phyloP scores from a whole-genome alignment of 305 asterid genomes.

The Petunia hybrid region DNA sequence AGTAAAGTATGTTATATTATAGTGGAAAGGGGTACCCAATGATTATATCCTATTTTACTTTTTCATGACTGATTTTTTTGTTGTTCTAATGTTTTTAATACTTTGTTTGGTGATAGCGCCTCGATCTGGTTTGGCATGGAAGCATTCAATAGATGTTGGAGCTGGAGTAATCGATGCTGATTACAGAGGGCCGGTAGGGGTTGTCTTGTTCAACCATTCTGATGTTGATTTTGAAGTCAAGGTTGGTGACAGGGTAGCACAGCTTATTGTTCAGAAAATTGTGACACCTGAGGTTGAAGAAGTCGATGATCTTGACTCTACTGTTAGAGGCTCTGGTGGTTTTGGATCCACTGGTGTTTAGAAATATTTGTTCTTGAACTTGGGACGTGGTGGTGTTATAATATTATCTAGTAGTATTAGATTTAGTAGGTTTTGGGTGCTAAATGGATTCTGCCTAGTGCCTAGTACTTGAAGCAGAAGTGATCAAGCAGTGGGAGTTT shows the following conservation, averaged over 20 bases:
- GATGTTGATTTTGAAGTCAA: slow-evolving; percentile 66
- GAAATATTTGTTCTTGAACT: neutral
- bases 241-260: slow-evolving; percentile 69
- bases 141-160: slow-evolving; percentile 70
- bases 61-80: neutral
- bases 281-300: slow-evolving; percentile 60
- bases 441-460: neutral
- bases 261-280: slow-evolving; percentile 61
- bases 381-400: neutral
- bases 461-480: neutral
- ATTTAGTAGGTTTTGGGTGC: neutral
- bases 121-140: slow-evolving; percentile 74
- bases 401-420: neutral
- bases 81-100: neutral
- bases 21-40: too few species aligned
- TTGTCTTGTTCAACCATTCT: slow-evolving; percentile 68
- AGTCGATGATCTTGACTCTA: slow-evolving; percentile 69
- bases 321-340: slow-evolving; percentile 70
- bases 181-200: slow-evolving; percentile 75
- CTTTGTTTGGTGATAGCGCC: slow-evolving; percentile 51
- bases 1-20: too few species aligned
- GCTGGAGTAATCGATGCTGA: slow-evolving; percentile 86
- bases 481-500: slow-evolving; percentile 18
- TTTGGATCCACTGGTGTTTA: slow-evolving; percentile 83
- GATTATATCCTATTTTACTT: neutral